Conservation (phyloP, 495 filamentous ascomycete genomes). For the Penicillium coffeae region DNA sequence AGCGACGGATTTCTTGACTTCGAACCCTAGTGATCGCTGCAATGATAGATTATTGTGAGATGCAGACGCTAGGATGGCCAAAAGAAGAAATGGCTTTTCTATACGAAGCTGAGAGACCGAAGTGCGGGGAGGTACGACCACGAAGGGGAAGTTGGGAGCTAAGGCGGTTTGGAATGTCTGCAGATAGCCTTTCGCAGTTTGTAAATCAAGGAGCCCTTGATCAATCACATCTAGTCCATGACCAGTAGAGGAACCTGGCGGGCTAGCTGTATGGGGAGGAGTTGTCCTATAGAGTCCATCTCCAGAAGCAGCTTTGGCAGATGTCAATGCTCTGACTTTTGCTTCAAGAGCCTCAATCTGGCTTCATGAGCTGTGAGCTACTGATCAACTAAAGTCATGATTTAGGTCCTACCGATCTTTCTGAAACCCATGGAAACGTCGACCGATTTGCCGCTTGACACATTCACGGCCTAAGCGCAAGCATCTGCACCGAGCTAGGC, state of each 20-base stretch:
- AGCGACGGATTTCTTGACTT: slow-evolving; percentile 35
- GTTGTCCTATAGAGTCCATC: background rate
- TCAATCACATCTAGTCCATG: slow-evolving; percentile 29
- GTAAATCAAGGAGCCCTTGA: slow-evolving; percentile 7
- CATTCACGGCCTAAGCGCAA: slow-evolving; percentile 21
- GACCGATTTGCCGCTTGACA: slow-evolving; percentile 17
- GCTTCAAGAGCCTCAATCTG: slow-evolving; percentile 23
- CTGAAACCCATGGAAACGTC: slow-evolving; percentile 21
- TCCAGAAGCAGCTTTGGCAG: slow-evolving; percentile 1
- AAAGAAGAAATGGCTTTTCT: slow-evolving; percentile 28
- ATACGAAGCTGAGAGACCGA: slow-evolving; percentile 14
- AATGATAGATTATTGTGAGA: slow-evolving; percentile 34
- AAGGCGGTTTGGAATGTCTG: slow-evolving; percentile 14
- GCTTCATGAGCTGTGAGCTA: background rate
- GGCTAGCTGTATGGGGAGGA: background rate
- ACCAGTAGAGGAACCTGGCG: background rate
- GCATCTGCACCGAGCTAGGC: slow-evolving; percentile 11
- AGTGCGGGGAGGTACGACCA: slow-evolving; percentile 16
- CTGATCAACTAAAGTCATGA: background rate
- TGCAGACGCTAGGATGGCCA: slow-evolving; percentile 36
- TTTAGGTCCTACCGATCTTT: slow-evolving; percentile 16
- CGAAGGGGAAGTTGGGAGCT: slow-evolving; percentile 33
- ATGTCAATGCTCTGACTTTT: slow-evolving; percentile 12
- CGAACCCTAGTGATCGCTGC: slow-evolving; percentile 32
- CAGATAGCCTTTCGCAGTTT: slow-evolving; percentile 22